Base-by-base conservation (phyloP, 305 asterid genomes). In the Euphrasia arctica region DNA sequence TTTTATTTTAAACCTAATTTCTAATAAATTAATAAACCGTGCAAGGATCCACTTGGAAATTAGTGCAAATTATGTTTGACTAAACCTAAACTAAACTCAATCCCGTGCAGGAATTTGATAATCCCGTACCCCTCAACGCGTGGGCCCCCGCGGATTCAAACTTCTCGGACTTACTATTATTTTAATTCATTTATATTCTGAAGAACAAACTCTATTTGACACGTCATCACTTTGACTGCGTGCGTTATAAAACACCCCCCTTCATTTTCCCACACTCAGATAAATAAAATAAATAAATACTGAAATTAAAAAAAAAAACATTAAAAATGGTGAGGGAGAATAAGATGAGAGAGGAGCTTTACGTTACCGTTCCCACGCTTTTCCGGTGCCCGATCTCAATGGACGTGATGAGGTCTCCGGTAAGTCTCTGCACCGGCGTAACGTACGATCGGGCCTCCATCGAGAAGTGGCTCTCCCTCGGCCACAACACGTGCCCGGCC, bases 401-500 rank as follows among this genome's bases (percentile, higher is more conserved):
- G 96, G 96, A 91, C 76, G 89, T 91, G 54, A 91, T 91, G 98
- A 89, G 72, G 41, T 89, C 96, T 54, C 98, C 98, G 72, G 96
- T 91, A 51, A 89, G 95, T 27, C 89, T 91, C 42, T 89, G 86
- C 75, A 87, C 96, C 78, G 98, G 98, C 82, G 90, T 89, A 66
- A 91, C 98, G 1, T 91, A 91, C 80, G 98, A 91, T 15, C 90
- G 98, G 29, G 82, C 74, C 73, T 89, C 96, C 68, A 91, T 91
- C 62, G 87, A 86, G 72, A 78, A 78, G 56, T 91, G 98, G 98
- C 83, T 91, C 4, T 72, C 92, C 0, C 85, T 85, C 54, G 98
- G 98, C 69, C 93, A 91, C 75, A 85, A 84, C 27, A 91, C 96
- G 3, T 91, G 98, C 11, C 98, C 98, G 36, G 95, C 96, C 50